phyloP scores from a whole-genome alignment of 129 eudicot species.

The Rutidosis leptorrhynchoides region DNA sequence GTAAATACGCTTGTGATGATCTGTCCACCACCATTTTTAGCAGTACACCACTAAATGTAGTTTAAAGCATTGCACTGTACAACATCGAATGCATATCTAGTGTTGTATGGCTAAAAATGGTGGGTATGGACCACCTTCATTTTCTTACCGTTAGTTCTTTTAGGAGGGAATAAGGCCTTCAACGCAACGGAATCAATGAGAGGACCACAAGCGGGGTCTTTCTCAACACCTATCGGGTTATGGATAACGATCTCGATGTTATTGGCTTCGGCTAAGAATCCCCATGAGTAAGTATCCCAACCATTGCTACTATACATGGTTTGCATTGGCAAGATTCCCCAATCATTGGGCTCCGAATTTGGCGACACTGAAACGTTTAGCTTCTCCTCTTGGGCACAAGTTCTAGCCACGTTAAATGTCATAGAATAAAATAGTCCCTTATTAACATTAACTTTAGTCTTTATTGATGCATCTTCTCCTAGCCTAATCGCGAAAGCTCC shows the following conservation, averaged over 20 bases:
- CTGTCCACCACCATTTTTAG: no score
- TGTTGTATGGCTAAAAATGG: no score
- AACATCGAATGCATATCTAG: no score
- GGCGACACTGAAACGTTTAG: conserved; percentile 71
- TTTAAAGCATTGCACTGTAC: no score
- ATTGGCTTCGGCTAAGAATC: conserved; percentile 60
- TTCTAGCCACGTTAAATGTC: conserved; percentile 70
- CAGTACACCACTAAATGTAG: no score
- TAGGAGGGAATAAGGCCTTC: conserved; percentile 49
- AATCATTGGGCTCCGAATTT: conserved; percentile 43
- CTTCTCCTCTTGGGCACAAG: conserved; percentile 77
- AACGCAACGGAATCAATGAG: conserved; percentile 75
- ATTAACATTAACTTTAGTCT: conserved; percentile 47
- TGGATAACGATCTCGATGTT: conserved; percentile 69
- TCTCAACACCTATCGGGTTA: conserved; percentile 55
- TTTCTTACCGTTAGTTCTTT: conserved; percentile 47
- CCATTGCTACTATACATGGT: conserved; percentile 79
- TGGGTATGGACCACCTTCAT: no score
- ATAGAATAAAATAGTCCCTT: conserved; percentile 63
- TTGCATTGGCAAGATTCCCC: conserved; percentile 79
- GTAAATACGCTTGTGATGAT: not conserved
- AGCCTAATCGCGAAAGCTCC: conserved; percentile 70
- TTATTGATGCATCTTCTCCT: conserved; percentile 69
- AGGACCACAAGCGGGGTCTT: conserved; percentile 87
- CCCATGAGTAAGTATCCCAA: conserved; percentile 84